These are phyloP conservation scores for Penicillium crystallinum DNA, from an alignment of 495 filamentous ascomycete genomes.

Conservation along the genomic window DNA sequence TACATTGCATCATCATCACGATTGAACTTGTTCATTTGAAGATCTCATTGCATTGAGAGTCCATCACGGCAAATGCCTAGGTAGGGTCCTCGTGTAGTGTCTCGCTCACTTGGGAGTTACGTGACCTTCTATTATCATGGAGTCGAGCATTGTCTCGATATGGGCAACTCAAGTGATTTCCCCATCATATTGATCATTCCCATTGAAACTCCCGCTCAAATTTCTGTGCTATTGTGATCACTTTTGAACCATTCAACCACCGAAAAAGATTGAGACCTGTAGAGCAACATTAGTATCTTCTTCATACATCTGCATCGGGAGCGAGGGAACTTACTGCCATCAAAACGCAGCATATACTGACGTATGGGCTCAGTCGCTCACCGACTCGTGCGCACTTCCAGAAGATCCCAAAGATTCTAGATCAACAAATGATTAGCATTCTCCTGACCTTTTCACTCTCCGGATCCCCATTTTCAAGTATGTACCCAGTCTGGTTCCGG, in stretches of 20 bases:
- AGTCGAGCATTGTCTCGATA: neutral
- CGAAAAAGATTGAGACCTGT: conserved; percentile 43
- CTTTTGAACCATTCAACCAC: conserved; percentile 14
- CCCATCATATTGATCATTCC: too few relatives aligned
- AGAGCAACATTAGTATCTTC: conserved; percentile 5
- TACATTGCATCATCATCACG: conserved; percentile 31
- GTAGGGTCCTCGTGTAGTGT: neutral
- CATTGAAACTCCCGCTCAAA: neutral
- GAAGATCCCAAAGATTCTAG: conserved; percentile 79
- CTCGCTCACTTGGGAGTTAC: neutral
- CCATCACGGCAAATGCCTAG: neutral
- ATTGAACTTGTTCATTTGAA: conserved; percentile 16
- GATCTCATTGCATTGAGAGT: neutral
- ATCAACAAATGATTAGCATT: conserved; percentile 1
- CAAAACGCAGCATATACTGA: conserved; percentile 86
- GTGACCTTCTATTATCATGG: neutral
- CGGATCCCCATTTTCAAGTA: neutral
- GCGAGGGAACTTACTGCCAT: conserved; percentile 75
- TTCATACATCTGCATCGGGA: neutral
- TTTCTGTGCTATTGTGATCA: neutral
- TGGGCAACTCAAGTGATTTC: neutral
- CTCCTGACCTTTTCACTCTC: neutral
- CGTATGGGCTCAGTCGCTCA: conserved; percentile 90
- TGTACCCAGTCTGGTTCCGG: conserved; percentile 82
- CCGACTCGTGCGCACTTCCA: conserved; percentile 96